Conservation (phyloP, 1,284 basidiomycete species). For the Leccinum griseonigrum region DNA sequence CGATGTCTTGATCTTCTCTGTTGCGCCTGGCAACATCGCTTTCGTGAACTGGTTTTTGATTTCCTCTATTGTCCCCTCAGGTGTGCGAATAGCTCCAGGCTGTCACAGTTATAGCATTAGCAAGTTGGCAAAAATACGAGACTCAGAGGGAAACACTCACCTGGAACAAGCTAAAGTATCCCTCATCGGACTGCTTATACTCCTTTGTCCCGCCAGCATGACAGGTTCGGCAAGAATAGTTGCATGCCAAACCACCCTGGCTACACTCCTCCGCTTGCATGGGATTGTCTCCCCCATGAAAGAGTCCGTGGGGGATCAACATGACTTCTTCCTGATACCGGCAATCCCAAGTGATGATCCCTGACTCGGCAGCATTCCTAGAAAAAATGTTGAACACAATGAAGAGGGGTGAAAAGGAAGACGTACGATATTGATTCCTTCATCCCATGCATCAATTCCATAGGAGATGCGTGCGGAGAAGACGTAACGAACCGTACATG, state of each 20-base stretch:
- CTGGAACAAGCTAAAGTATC: background rate
- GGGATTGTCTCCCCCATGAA: background rate
- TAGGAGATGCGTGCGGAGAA: conserved; percentile 29
- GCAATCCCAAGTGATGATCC: background rate
- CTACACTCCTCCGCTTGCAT: background rate
- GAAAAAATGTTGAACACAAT: background rate
- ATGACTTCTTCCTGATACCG: background rate
- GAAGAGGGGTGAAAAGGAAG: background rate
- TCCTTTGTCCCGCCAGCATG: background rate
- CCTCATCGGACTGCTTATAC: background rate
- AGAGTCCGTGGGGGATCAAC: background rate
- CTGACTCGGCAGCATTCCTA: background rate
- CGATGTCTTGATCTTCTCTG: background rate
- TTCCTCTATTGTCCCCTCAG: background rate
- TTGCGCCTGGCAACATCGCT: background rate
- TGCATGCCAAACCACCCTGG: background rate
- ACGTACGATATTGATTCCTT: conserved; percentile 14
- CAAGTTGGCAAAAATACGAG: background rate
- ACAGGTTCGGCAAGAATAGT: background rate
- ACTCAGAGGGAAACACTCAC: background rate
- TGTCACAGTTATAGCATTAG: background rate
- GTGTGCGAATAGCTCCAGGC: background rate
- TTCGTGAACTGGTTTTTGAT: conserved; percentile 10
- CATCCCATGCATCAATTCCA: conserved; percentile 27
- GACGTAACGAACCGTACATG: conserved; percentile 27